Evolutionary conservation across 257 asterid genomes (phyloP), one percentile per base, ranked within the genome.

Genomic region (Ajuga chamaepitys): DNA sequence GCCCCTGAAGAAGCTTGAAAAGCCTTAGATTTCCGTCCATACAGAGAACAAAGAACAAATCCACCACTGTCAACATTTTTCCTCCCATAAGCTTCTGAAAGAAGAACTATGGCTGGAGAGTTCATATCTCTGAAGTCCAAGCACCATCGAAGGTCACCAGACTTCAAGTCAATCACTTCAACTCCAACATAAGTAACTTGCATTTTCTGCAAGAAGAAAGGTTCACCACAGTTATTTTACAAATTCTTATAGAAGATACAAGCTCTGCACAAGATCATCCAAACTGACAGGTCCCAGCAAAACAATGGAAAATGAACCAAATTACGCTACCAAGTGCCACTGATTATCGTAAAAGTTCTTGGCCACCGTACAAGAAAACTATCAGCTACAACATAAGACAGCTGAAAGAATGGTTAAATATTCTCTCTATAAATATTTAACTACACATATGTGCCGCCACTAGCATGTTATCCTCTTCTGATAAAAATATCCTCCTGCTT

Each of bases 91-190:
- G 88, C 81, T 75, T 94, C 97, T 40, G 86, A 74, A 38, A 94
- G 85, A 63, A 84, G 85, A 74, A 86, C 68, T 54, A 94, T 81
- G 67, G 95, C 92, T 25, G 99, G 99, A 41, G 95, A 87, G 77
- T 71, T 85, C 99, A 94, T 89, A 76, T 94, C 99, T 82, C 99
- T 88, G 79, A 94, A 94, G 83, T 94, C 99, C 85, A 94, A 81
- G 82, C 99, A 87, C 99, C 99, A 94, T 18, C 85, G 92, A 70
- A 86, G 88, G 72, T 94, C 97, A 67, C 99, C 99, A 60, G 96
- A 82, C 78, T 85, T 83, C 75, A 81, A 59, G 64, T 89, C 97
- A 75, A 83, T 80, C 77, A 94, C 87, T 77, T 94, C 96, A 44
- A 89, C 84, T 52, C 99, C 99, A 17, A 74, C 86, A 72, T 81